Evolutionary conservation across 2,329 filamentous ascomycete species (phyloP), one percentile per base, ranked within the genome.

Genomic region (Aspergillus sp.): DNA sequence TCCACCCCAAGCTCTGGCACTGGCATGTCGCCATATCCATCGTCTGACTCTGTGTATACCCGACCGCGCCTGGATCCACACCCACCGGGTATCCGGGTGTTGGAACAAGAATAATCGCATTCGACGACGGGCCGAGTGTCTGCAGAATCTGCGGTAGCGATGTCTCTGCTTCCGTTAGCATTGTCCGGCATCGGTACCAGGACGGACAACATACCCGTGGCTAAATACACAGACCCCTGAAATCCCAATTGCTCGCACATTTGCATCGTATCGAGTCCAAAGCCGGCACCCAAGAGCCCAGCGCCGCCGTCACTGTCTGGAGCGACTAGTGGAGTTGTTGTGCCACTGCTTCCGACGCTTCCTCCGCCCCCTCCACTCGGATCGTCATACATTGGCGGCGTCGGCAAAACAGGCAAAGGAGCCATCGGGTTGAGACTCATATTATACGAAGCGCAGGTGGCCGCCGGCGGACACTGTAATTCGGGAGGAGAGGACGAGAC

Each of bases 91-190:
- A 57, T 2, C 51, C 41, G 23, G 56, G 48, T 23, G 58, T 59
- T 7, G 60, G 62, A 19, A 69, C 53, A 1, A 69, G 23, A 38
- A 69, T 63, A n/a, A 69, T 61, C 3, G 64, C 64, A 22, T 66
- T 65, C 6, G 64, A 53, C 11, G 60, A 57, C 7, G 54, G 46
- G 7, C 60, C 55, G 3, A 69, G 23, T 3, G 59, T 54, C 46
- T 69, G 67, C 38, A 69, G 59, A 5, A 68, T 63, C 45, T 69
- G 67, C 5, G 66, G 67, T 4, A 69, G 63, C 19, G 64, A 61
- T 1, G 58, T 34, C 23, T 69, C 67, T 69, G 11, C 13, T 11
- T n/a, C 15, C 1, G 17, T 54, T 46, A 54, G 48, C 15, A 45
- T 31, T n/a, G 15, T 15, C 7, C 17, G 30, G 13, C 43, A 54